These are phyloP conservation scores for Capsicum baccatum DNA, from an alignment of 257 asterid genomes.

Conservation along the genomic window DNA sequence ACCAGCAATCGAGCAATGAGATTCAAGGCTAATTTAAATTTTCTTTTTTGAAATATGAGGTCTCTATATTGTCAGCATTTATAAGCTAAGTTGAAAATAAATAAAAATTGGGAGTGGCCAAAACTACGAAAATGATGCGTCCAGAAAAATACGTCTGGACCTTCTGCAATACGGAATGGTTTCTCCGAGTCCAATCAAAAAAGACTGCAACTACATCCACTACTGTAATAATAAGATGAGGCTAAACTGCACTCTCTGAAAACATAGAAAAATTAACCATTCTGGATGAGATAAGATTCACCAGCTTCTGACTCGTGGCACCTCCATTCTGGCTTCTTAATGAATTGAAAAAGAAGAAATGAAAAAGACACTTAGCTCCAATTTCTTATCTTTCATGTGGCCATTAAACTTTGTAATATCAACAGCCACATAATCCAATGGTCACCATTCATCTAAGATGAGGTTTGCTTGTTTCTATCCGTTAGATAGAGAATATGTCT, in stretches of 20 bases:
- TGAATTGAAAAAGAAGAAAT: neutral
- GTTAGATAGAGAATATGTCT: constrained; percentile 14
- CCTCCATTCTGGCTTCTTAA: neutral
- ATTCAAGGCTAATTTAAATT: too few species aligned
- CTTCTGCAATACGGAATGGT: neutral
- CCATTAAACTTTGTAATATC: constrained; percentile 29
- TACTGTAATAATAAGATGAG: neutral
- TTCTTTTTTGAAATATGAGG: too few species aligned
- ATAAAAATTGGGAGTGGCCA: neutral
- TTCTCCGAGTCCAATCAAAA: neutral
- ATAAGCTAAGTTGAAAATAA: neutral
- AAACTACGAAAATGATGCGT: neutral
- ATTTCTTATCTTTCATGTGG: neutral
- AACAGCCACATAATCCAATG: constrained; percentile 49
- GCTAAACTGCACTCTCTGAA: too few species aligned
- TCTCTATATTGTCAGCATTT: neutral
- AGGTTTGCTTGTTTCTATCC: constrained; percentile 20
- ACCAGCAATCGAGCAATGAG: too few species aligned
- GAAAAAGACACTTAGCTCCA: neutral
- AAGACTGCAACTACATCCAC: neutral
- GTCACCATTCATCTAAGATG: constrained; percentile 32
- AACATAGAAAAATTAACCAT: constrained; percentile 21
- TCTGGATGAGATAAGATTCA: constrained; percentile 49
- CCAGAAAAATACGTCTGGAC: constrained; percentile 10
- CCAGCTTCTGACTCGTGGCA: constrained; percentile 45